These are phyloP conservation scores for Sporothrix curviconia DNA, from an alignment of 2,329 filamentous ascomycete species.

Conservation along the genomic window DNA sequence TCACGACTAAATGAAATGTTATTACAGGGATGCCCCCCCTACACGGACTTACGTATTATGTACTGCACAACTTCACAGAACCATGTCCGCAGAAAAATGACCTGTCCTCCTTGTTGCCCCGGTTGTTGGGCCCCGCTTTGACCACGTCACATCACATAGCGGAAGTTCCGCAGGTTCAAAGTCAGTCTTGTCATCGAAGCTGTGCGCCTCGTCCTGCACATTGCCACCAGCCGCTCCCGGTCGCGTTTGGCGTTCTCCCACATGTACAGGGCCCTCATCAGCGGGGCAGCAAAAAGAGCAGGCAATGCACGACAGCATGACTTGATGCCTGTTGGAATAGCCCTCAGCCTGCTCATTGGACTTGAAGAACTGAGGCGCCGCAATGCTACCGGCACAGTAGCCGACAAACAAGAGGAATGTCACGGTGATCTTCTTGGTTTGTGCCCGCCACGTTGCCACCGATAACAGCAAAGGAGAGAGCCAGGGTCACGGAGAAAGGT, in stretches of 20 bases:
- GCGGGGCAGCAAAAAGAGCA: not conserved
- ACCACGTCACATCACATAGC: not conserved
- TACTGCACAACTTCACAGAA: too few relatives aligned
- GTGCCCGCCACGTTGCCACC: slow-evolving; percentile 51
- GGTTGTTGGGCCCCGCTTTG: too few relatives aligned
- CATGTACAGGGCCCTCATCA: not conserved
- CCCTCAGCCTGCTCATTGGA: slow-evolving; percentile 31
- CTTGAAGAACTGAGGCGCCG: slow-evolving; percentile 50
- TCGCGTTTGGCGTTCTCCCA: not conserved
- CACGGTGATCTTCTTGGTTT: slow-evolving; percentile 55
- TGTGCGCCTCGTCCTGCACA: not conserved
- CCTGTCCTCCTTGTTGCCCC: too few relatives aligned
- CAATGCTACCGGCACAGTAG: slow-evolving; percentile 51
- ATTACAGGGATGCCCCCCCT: too few relatives aligned
- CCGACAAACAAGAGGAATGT: slow-evolving; percentile 49
- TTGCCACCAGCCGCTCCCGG: not conserved
- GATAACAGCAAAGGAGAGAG: slow-evolving; percentile 41
- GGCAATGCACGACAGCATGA: slow-evolving; percentile 11
- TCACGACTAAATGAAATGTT: too few relatives aligned
- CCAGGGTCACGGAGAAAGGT: slow-evolving; percentile 48
- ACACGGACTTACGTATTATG: too few relatives aligned
- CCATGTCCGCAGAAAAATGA: too few relatives aligned
- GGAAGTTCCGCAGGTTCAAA: not conserved
- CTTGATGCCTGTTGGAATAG: slow-evolving; percentile 4
- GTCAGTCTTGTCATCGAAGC: slow-evolving; percentile 1